phyloP scores from a whole-genome alignment of 495 filamentous ascomycete species.

The Usnea hakonensis region DNA sequence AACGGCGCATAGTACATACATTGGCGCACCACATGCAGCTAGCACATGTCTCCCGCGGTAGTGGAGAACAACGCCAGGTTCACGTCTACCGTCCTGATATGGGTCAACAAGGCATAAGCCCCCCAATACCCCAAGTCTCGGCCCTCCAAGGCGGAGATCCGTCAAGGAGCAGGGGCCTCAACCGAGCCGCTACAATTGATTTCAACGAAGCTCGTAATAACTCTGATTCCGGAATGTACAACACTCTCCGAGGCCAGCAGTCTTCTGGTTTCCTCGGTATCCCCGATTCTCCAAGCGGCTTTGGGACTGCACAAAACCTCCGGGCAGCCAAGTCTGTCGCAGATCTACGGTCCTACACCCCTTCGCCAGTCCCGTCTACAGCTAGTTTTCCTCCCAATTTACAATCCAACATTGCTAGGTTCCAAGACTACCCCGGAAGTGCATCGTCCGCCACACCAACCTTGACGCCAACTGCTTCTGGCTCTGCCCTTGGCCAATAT shows the following conservation, averaged over 20 bases:
- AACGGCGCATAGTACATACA: slow-evolving; percentile 85
- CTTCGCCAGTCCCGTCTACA: slow-evolving; percentile 83
- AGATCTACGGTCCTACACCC: slow-evolving; percentile 88
- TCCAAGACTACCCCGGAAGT: slow-evolving; percentile 52
- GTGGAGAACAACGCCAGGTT: slow-evolving; percentile 76
- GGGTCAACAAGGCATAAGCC: slow-evolving; percentile 53
- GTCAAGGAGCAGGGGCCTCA: slow-evolving; percentile 63
- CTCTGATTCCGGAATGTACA: slow-evolving; percentile 58
- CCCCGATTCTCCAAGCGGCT: slow-evolving; percentile 69
- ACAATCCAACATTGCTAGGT: slow-evolving; percentile 56
- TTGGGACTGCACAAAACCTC: slow-evolving; percentile 63
- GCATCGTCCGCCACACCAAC: slow-evolving; percentile 64
- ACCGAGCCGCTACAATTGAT: slow-evolving; percentile 95
- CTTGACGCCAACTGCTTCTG: slow-evolving; percentile 67
- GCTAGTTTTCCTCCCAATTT: slow-evolving; percentile 75
- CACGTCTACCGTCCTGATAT: slow-evolving; percentile 70
- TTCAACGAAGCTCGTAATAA: slow-evolving; percentile 77
- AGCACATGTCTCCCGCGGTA: slow-evolving; percentile 79
- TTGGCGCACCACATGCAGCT: slow-evolving; percentile 92
- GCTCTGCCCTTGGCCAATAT: slow-evolving; percentile 45
- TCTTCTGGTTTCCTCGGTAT: slow-evolving; percentile 70
- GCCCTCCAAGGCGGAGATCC: slow-evolving; percentile 61
- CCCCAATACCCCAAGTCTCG: slow-evolving; percentile 52
- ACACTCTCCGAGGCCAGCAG: slow-evolving; percentile 63
- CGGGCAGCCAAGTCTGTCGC: slow-evolving; percentile 94